Evolutionary conservation across 495 filamentous ascomycete species (phyloP), one percentile per base, ranked within the genome.

Genomic region (Hyaloscypha hepaticicola): DNA sequence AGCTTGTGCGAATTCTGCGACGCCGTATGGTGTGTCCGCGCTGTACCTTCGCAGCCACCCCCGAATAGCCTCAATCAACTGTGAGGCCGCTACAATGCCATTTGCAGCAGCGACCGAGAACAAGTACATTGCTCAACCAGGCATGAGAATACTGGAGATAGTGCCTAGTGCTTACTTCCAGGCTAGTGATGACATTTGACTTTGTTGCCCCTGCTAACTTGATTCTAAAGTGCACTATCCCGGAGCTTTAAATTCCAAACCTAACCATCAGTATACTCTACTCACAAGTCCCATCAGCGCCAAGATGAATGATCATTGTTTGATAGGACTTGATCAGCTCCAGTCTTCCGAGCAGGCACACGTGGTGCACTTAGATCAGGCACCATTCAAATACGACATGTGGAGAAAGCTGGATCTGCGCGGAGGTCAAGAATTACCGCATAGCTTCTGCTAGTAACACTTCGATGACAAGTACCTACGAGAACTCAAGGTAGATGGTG

Each of bases 401-500:
- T 29, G 55, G 29, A 29, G 55, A 58, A 45, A 45, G 38, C 38
- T 45, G 38, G 14, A 16, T 16, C 6, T 11, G 5, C 38, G 5
- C 38, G 11, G 38, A 16, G 7, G 6, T 33, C 31, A 33, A 33
- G 25, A 57, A 31, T 31, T 57, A 16, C 33, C 28, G 27, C n/a
- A 21, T 34, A 24, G 55, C 29, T 38, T 38, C 8, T 33, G n/a
- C 4, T 22, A 1, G 29, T 9, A 41, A 38, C 41, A 58, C 29
- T 28, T 58, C 55, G 29, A 58, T 58, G 27, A 38, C 55, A 41
- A 58, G 28, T 57, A 57, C 55, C 8, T 52, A 16, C n/a, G n/a
- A 33, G 27, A 28, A 19, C 24, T 57, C 38, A 4, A 11, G 38
- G 12, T 45, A 16, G 38, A 16, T 16, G 38, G 3, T 16, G 38